Conservation (phyloP, 371 early-diverging fungal genomes). For the Chytridiales sp. region DNA sequence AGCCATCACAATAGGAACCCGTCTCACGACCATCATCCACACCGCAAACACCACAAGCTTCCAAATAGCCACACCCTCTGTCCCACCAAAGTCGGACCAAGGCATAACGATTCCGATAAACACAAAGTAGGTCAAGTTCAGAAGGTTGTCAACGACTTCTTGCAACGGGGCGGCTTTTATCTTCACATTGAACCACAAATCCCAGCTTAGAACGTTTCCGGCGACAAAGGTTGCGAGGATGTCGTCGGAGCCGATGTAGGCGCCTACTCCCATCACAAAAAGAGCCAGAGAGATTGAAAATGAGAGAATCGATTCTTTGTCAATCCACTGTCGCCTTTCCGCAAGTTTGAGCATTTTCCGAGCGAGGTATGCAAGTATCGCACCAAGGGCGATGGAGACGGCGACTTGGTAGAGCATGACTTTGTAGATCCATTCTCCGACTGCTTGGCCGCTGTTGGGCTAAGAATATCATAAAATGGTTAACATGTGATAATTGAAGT, state of each 20-base stretch:
- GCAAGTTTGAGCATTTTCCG: constrained; percentile 71
- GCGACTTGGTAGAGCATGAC: constrained; percentile 74
- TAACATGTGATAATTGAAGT: no score
- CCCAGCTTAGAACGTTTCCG: constrained; percentile 54
- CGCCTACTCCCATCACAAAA: constrained; percentile 73
- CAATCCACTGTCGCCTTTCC: constrained; percentile 73
- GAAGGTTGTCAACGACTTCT: constrained; percentile 86
- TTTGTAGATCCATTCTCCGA: constrained; percentile 71
- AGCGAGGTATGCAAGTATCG: constrained; percentile 71
- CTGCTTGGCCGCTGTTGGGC: constrained; percentile 57
- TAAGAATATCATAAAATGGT: constrained; percentile 1
- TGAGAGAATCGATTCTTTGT: constrained; percentile 84
- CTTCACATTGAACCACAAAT: constrained; percentile 85
- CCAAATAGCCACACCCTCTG: constrained; percentile 63
- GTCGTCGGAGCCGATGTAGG: constrained; percentile 80
- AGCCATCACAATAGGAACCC: constrained; percentile 74
- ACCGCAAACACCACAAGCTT: constrained; percentile 66
- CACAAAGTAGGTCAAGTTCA: constrained; percentile 89
- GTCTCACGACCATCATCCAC: constrained; percentile 75
- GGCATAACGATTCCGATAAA: constrained; percentile 89
- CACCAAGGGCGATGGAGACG: constrained; percentile 74
- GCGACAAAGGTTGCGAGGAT: constrained; percentile 90
- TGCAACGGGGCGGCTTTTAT: constrained; percentile 84
- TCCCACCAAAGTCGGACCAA: constrained; percentile 65
- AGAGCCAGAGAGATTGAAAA: constrained; percentile 84